Evolutionary conservation across 1,139 yeast species (phyloP), one percentile per base, ranked within the genome.

Genomic region (Zhuliangozyma blackwelliae): DNA sequence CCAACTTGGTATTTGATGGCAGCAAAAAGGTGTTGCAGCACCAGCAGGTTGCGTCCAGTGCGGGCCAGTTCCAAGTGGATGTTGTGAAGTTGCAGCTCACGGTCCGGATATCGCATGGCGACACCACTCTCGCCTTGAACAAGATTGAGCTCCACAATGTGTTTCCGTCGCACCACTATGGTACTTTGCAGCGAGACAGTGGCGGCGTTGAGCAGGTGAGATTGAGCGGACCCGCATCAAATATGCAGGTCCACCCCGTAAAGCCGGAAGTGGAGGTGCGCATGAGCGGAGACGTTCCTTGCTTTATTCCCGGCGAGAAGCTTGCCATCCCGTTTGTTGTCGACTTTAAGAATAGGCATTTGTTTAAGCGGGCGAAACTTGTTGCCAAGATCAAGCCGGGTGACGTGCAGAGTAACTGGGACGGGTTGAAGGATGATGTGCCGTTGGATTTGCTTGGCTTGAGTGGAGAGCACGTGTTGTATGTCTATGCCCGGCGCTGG

Each of bases 361-460:
- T 29, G 10, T 22, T 28, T 16, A 35, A 39, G 27, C 32, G 33
- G 16, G 45, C 44, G 5, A 30, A 27, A 5, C 36, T 44, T 21
- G 21, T 38, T 6, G 45, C 40, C 3, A 38, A 34, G 28, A 35
- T 44, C 11, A 40, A 38, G 25, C 33, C 33, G 23, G 23, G 23
- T 10, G 33, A 36, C 10, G 55, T 59, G 3, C 61, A 54, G 31
- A 49, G 54, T 2, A 55, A 57, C 38, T 70, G 75, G 75, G 60
- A 65, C 27, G 49, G 39, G 6, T 46, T 61, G 35, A 70, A 70
- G 43, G 76, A 70, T 42, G 76, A 70, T 36, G 73, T 66, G 39
- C 57, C 68, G 0, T 46, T 68, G 30, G 51, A 52, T 20, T 40
- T 65, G 25, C 38, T 43, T 9, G 23, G n/a, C 5, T 37, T 35